These are phyloP conservation scores for Adiantum capillusveneris DNA, from an alignment of 75 land plant genomes.

Conservation along the genomic window DNA sequence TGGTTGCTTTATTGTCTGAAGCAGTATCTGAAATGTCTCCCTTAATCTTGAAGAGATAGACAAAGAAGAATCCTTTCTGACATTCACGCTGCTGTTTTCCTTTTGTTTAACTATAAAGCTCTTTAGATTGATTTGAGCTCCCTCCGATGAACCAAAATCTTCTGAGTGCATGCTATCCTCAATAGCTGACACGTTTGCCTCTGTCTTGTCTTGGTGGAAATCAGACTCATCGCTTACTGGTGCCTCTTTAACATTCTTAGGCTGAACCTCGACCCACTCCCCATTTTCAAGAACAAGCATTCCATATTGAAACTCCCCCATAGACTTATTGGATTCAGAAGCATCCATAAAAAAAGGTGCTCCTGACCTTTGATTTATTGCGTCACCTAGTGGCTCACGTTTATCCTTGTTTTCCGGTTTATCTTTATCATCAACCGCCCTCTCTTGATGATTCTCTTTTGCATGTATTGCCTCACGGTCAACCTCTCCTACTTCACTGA, in stretches of 20 bases:
- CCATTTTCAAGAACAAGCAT: conserved; percentile 6
- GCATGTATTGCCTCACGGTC: not conserved
- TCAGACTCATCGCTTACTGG: not conserved
- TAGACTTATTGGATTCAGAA: too few species aligned
- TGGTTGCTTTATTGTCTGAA: conserved; percentile 43
- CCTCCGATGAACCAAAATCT: too few species aligned
- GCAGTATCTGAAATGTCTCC: conserved; percentile 18
- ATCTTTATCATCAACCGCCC: too few species aligned
- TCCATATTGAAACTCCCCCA: not conserved
- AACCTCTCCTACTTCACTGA: not conserved
- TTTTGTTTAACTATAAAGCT: too few species aligned
- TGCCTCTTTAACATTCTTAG: not conserved
- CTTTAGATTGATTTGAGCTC: too few species aligned
- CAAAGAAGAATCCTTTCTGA: too few species aligned
- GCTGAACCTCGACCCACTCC: conserved; percentile 19
- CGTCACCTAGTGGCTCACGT: too few species aligned
- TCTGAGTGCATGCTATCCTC: not conserved
- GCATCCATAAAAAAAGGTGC: too few species aligned
- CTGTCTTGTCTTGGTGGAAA: not conserved
- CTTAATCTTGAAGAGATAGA: not conserved
- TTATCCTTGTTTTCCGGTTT: too few species aligned
- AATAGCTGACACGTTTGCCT: too few species aligned
- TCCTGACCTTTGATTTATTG: too few species aligned
- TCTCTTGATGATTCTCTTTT: conserved; percentile 4
- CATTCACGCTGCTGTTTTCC: too few species aligned